Percentiles rank a stretch among this genome's conserved stretches.
Conservation (phyloP, 169 alveolate species). For the Plasmodium inui region DNA sequence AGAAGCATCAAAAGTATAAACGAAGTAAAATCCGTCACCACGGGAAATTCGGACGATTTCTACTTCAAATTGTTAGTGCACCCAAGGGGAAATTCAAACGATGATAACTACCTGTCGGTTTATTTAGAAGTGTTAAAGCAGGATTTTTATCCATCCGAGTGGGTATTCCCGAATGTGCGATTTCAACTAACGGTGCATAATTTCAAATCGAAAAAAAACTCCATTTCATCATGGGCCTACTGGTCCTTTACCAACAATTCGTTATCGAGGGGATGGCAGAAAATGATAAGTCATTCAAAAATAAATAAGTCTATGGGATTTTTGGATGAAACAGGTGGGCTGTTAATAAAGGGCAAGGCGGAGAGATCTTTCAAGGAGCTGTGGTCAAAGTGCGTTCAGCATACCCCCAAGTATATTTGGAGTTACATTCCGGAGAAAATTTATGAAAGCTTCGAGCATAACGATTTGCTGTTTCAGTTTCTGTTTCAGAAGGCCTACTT, state of each 20-base stretch:
- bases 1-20: constrained; percentile 91
- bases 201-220: constrained; percentile 89
- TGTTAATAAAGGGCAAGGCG: constrained; percentile 91
- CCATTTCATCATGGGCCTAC: constrained; percentile 93
- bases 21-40: constrained; percentile 91
- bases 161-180: constrained; percentile 94
- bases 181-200: constrained; percentile 92
- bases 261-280: constrained; percentile 93
- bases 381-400: constrained; percentile 89
- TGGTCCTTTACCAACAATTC: constrained; percentile 93
- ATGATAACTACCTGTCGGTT: constrained; percentile 91
- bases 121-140: constrained; percentile 92
- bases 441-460: constrained; percentile 13
- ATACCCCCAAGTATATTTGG: constrained; percentile 91
- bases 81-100: constrained; percentile 92
- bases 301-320: constrained; percentile 90
- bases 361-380: constrained; percentile 91
- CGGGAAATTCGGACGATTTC: constrained; percentile 91
- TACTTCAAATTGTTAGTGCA: constrained; percentile 89
- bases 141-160: constrained; percentile 92
- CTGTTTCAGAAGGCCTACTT: constrained; percentile 29
- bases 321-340: constrained; percentile 92
- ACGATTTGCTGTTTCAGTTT: constrained; percentile 33
- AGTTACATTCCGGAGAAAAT: constrained; percentile 69
- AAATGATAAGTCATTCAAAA: constrained; percentile 91